Conservation (phyloP, 257 asterid genomes). For the Fraxinus cuspidata region DNA sequence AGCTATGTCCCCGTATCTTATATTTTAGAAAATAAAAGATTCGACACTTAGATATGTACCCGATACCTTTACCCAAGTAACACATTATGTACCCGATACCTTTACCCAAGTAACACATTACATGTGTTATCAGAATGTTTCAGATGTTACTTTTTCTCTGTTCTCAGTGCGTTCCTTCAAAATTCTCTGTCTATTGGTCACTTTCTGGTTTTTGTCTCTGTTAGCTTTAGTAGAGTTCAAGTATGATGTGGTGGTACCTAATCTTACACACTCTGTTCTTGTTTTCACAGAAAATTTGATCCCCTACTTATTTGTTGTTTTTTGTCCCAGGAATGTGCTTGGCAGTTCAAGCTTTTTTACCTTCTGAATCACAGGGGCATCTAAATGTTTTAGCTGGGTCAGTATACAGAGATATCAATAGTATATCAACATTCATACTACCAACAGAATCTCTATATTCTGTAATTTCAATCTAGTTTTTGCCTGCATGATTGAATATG, state of each 20-base stretch:
- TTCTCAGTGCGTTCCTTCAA: not conserved
- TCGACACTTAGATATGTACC: too few relatives aligned
- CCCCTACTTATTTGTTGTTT: not conserved
- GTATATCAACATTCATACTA: not conserved
- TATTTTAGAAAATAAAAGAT: too few relatives aligned
- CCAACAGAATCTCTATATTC: not conserved
- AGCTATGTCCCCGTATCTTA: too few relatives aligned
- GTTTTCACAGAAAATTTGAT: not conserved
- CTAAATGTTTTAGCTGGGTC: constrained; percentile 59
- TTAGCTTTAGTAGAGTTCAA: not conserved
- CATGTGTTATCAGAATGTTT: not conserved
- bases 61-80: too few relatives aligned
- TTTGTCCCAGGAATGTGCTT: constrained; percentile 64
- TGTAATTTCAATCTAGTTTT: not conserved
- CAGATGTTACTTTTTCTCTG: not conserved
- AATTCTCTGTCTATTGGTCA: not conserved
- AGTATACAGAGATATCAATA: constrained; percentile 16
- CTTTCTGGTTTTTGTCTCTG: not conserved
- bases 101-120: too few relatives aligned
- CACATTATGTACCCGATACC: too few relatives aligned
- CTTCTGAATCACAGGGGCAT: constrained; percentile 53
- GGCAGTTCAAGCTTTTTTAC: constrained; percentile 69
- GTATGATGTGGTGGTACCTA: not conserved
- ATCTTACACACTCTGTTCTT: not conserved
- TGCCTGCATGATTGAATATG: not conserved